A percentile compares a stretch with the other conserved stretches of the same genome.
These are phyloP conservation scores for Lactifluus pinguis DNA, from an alignment of 768 basidiomycete genomes.

Conservation along the genomic window DNA sequence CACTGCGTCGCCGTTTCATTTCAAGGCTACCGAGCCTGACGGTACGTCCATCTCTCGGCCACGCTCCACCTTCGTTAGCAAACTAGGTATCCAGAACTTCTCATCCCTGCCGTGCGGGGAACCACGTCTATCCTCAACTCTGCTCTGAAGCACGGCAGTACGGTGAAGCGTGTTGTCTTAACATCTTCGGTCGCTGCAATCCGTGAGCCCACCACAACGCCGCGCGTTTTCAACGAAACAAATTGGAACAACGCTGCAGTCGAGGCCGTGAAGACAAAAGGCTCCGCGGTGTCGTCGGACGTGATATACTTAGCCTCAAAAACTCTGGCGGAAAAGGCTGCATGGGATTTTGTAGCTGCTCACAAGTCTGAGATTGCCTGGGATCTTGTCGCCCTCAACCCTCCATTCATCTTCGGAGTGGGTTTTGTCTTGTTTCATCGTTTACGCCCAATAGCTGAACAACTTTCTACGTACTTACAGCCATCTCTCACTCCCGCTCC, in stretches of 20 bases:
- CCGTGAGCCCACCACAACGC: slow-evolving; percentile 20
- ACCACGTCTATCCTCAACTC: slow-evolving; percentile 55
- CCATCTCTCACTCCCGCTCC: slow-evolving; percentile 24
- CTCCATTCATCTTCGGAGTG: slow-evolving; percentile 31
- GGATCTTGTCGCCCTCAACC: slow-evolving; percentile 47
- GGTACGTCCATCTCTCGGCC: slow-evolving; percentile 14
- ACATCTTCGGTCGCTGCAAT: slow-evolving; percentile 50
- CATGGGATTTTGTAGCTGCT: slow-evolving; percentile 41
- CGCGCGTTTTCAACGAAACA: slow-evolving; percentile 19
- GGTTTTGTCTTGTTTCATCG: background rate
- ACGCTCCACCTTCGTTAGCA: background rate
- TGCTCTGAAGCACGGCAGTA: slow-evolving; percentile 44
- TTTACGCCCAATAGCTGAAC: background rate
- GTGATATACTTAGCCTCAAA: slow-evolving; percentile 50
- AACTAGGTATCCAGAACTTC: slow-evolving; percentile 37
- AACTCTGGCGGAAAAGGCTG: slow-evolving; percentile 50
- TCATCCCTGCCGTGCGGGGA: slow-evolving; percentile 63
- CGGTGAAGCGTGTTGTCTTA: slow-evolving; percentile 52
- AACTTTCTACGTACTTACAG: slow-evolving; percentile 1
- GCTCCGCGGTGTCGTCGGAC: slow-evolving; percentile 31
- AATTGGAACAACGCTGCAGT: slow-evolving; percentile 49
- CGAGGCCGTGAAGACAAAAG: slow-evolving; percentile 38
- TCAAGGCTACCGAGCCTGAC: slow-evolving; percentile 34
- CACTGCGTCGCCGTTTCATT: slow-evolving; percentile 54
- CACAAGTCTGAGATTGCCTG: slow-evolving; percentile 36